A percentile compares a stretch with the other conserved stretches of the same genome.
Evolutionary conservation across 345 rosid genomes (phyloP).

Genomic region (Eucalyptus rudis): DNA sequence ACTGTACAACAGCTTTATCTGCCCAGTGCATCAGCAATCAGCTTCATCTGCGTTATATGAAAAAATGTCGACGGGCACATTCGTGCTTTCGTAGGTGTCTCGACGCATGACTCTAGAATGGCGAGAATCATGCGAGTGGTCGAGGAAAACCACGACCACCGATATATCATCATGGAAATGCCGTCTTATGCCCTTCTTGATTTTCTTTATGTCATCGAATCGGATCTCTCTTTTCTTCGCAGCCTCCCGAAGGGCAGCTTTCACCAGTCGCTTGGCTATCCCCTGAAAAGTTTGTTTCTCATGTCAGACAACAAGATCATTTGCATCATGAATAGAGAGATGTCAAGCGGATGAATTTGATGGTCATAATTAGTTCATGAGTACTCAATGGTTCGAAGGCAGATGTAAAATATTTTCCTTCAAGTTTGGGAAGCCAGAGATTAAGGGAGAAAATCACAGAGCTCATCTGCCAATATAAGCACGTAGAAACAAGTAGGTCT

Average conservation of each 20-base stretch:
- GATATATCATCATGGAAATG: slow-evolving; percentile 59
- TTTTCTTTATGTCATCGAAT: slow-evolving; percentile 24
- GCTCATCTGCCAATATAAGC: background rate
- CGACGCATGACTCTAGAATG: slow-evolving; percentile 4
- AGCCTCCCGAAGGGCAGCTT: slow-evolving; percentile 40
- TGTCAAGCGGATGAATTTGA: background rate
- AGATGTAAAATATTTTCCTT: background rate
- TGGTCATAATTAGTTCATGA: background rate
- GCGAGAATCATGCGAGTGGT: slow-evolving; percentile 7
- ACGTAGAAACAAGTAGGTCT: background rate
- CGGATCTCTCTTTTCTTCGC: slow-evolving; percentile 46
- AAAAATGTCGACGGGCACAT: slow-evolving; percentile 34
- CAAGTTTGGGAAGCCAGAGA: background rate
- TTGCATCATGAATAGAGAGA: background rate
- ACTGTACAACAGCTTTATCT: background rate
- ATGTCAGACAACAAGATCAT: background rate
- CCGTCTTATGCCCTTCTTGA: slow-evolving; percentile 40
- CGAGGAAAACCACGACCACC: slow-evolving; percentile 41
- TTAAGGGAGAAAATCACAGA: background rate
- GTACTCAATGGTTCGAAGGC: background rate
- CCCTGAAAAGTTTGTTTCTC: slow-evolving; percentile 14
- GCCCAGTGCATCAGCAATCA: background rate
- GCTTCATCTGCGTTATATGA: slow-evolving; percentile 7
- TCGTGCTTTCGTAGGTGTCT: slow-evolving; percentile 8
- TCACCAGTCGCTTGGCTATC: slow-evolving; percentile 41